Evolutionary conservation across 768 basidiomycete genomes (phyloP).

Genomic region (Leccinum incarnatum): DNA sequence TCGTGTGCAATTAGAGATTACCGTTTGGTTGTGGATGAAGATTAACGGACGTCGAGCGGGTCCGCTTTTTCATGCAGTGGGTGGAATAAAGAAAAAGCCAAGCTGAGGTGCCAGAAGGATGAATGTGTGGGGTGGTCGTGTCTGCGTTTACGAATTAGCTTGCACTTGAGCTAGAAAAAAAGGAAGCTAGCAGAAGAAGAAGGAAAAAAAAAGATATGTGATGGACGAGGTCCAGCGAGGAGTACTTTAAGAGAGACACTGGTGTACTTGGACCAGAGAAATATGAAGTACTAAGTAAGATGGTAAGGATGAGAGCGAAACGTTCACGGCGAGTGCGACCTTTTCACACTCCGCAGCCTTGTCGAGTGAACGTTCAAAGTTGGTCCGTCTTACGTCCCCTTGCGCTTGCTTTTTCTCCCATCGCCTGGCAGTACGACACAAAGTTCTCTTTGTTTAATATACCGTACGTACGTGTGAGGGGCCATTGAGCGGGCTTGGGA

Average conservation of each 20-base stretch:
- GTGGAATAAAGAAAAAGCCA: constrained; percentile 24
- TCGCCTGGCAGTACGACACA: not conserved
- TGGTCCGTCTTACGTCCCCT: not conserved
- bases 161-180: constrained; percentile 25
- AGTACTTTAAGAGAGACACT: constrained; percentile 33
- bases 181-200: not conserved
- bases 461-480: constrained; percentile 10
- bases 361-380: constrained; percentile 6
- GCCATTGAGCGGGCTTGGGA: constrained; percentile 20
- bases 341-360: constrained; percentile 35
- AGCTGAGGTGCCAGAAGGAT: constrained; percentile 16
- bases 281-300: constrained; percentile 39
- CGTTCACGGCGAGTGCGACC: constrained; percentile 14
- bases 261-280: constrained; percentile 35
- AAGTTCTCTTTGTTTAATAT: constrained; percentile 13
- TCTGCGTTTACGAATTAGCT: constrained; percentile 33
- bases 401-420: not conserved
- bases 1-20: constrained; percentile 81
- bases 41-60: constrained; percentile 31
- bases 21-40: constrained; percentile 34
- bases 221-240: constrained; percentile 30
- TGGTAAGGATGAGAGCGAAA: constrained; percentile 35
- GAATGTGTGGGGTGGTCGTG: constrained; percentile 25
- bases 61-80: constrained; percentile 32
- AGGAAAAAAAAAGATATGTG: constrained; percentile 26